phyloP scores from a whole-genome alignment of 1,284 basidiomycete genomes.

The Uromyces viciae-fabae region DNA sequence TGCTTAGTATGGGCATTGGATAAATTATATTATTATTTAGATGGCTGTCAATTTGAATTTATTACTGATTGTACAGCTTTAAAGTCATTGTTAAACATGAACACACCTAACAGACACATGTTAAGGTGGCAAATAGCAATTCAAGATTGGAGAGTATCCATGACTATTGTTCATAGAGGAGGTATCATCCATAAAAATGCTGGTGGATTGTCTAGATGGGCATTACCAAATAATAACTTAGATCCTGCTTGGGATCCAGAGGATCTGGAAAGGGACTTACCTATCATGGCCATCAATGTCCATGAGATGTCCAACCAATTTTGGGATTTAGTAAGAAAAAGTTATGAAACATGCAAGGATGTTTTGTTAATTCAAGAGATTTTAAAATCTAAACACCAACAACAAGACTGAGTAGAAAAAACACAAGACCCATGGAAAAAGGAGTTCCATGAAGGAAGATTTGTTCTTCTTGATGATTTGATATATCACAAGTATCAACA shows the following conservation, averaged over 20 bases:
- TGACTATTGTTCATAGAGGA: background rate
- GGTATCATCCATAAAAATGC: background rate
- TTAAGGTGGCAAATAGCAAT: background rate
- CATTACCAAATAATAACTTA: background rate
- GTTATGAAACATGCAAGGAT: background rate
- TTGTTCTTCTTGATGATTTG: background rate
- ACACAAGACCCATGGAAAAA: background rate
- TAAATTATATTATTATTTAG: background rate
- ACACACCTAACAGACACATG: background rate
- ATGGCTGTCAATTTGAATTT: background rate
- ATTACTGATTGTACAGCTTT: conserved; percentile 6
- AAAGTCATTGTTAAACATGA: background rate
- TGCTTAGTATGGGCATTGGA: conserved; percentile 1
- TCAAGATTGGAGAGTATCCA: background rate
- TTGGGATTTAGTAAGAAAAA: background rate
- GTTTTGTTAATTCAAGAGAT: background rate
- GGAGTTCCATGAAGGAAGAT: background rate
- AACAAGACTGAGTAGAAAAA: background rate
- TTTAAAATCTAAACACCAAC: background rate
- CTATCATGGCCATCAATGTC: background rate
- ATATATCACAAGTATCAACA: background rate
- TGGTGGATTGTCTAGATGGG: background rate
- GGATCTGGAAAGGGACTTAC: background rate
- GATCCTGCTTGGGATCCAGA: background rate
- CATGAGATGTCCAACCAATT: background rate